Percentiles rank a stretch among this genome's conserved stretches.
Evolutionary conservation across 2,329 filamentous ascomycete genomes (phyloP).

Genomic region (Taxawa tesnikishii): DNA sequence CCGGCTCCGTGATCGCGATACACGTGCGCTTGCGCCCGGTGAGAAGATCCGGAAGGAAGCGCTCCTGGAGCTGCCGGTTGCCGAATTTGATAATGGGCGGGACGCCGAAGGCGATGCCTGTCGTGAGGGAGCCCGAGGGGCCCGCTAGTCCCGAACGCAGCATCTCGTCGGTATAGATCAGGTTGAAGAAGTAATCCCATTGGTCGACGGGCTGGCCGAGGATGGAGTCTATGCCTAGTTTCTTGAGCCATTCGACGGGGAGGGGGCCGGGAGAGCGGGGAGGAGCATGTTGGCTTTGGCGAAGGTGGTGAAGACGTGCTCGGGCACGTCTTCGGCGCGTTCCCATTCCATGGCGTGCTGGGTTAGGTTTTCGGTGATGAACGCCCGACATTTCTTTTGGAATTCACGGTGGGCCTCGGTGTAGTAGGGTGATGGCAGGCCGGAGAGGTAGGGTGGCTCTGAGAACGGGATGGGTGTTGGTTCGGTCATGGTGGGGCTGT

Average conservation of each 20-base stretch:
- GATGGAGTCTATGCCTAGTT: constrained; percentile 53
- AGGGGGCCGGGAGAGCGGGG: constrained; percentile 59
- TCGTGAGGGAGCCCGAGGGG: constrained; percentile 52
- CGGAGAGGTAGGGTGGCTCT: constrained; percentile 59
- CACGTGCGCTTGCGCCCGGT: constrained; percentile 54
- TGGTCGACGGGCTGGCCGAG: constrained; percentile 57
- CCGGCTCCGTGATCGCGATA: constrained; percentile 70
- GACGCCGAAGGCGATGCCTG: constrained; percentile 60
- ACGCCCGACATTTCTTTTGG: constrained; percentile 56
- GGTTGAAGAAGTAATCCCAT: constrained; percentile 58
- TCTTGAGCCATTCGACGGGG: constrained; percentile 55
- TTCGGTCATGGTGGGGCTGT: neutral
- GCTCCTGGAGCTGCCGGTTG: constrained; percentile 47
- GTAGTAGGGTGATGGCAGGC: constrained; percentile 61
- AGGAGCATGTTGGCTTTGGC: constrained; percentile 55
- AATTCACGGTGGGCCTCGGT: constrained; percentile 51
- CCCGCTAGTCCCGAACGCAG: constrained; percentile 51
- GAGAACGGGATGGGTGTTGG: constrained; percentile 49
- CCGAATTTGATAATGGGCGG: constrained; percentile 62
- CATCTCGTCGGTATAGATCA: constrained; percentile 64
- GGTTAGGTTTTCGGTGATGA: constrained; percentile 51
- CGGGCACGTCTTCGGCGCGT: constrained; percentile 48
- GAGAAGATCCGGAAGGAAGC: constrained; percentile 56
- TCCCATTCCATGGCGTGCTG: constrained; percentile 60
- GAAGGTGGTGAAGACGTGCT: constrained; percentile 53